These are phyloP conservation scores for Cytospora chrysosperma DNA, from an alignment of 2,329 filamentous ascomycete genomes.

Conservation along the genomic window DNA sequence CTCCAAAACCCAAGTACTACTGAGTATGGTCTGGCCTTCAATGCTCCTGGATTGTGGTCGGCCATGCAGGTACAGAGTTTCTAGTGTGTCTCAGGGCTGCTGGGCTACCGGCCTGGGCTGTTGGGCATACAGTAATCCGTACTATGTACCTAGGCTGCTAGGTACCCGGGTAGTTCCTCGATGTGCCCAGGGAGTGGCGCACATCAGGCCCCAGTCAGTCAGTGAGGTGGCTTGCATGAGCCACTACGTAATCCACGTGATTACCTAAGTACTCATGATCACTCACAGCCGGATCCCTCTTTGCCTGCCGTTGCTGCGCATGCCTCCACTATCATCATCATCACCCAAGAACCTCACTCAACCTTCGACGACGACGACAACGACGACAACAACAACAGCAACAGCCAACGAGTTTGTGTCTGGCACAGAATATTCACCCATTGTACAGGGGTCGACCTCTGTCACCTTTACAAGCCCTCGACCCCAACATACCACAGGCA, in stretches of 20 bases:
- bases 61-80: no score
- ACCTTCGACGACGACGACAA: conserved; percentile 1
- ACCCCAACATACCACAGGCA: not conserved
- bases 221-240: not conserved
- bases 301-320: not conserved
- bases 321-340: not conserved
- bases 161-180: not conserved
- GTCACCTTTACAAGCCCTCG: not conserved
- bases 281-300: not conserved
- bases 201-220: no score
- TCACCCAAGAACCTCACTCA: not conserved
- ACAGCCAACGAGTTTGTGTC: not conserved
- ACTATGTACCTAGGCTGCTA: not conserved
- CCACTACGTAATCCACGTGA: conserved; percentile 11
- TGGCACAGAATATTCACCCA: not conserved
- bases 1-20: no score
- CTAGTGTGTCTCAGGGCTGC: no score
- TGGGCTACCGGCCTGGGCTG: no score
- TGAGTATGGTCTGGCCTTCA: no score
- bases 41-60: no score
- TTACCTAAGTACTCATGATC: not conserved
- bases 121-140: no score
- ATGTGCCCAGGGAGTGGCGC: no score
- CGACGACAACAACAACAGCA: not conserved
- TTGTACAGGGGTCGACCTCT: not conserved